phyloP scores from a whole-genome alignment of 768 basidiomycete genomes.

The Mycena latifolia region DNA sequence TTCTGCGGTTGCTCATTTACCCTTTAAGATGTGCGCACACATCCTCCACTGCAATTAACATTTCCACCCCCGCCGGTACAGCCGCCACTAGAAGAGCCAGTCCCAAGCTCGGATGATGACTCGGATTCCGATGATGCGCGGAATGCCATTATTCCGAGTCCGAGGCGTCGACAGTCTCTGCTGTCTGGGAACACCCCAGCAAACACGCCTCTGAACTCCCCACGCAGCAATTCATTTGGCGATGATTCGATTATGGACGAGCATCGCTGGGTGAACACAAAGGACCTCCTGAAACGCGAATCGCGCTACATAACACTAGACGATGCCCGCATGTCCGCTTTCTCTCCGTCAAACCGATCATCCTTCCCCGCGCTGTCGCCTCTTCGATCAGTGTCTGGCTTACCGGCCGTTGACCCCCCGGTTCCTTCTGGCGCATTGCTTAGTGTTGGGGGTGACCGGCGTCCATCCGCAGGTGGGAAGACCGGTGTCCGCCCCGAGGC shows the following conservation, averaged over 20 bases:
- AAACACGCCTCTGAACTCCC: slow-evolving; percentile 31
- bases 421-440: slow-evolving; percentile 11
- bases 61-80: slow-evolving; percentile 60
- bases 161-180: slow-evolving; percentile 39
- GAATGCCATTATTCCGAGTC: slow-evolving; percentile 48
- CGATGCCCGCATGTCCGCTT: slow-evolving; percentile 54
- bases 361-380: slow-evolving; percentile 41
- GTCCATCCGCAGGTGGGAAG: neutral
- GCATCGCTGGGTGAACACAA: slow-evolving; percentile 50
- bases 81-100: slow-evolving; percentile 23
- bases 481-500: neutral
- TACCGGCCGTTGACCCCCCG: slow-evolving; percentile 23
- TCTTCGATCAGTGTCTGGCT: neutral
- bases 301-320: slow-evolving; percentile 64
- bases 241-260: slow-evolving; percentile 41
- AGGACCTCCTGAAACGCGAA: slow-evolving; percentile 50
- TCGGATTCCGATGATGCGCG: slow-evolving; percentile 53
- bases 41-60: slow-evolving; percentile 69
- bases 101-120: slow-evolving; percentile 36
- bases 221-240: slow-evolving; percentile 35
- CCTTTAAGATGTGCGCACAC: slow-evolving; percentile 70
- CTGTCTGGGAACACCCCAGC: slow-evolving; percentile 28
- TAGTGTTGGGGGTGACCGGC: neutral
- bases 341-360: slow-evolving; percentile 54
- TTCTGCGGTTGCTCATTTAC: neutral